These are phyloP conservation scores for Gracilaria caudata DNA, from an alignment of 23 red algal species.

Conservation along the genomic window DNA sequence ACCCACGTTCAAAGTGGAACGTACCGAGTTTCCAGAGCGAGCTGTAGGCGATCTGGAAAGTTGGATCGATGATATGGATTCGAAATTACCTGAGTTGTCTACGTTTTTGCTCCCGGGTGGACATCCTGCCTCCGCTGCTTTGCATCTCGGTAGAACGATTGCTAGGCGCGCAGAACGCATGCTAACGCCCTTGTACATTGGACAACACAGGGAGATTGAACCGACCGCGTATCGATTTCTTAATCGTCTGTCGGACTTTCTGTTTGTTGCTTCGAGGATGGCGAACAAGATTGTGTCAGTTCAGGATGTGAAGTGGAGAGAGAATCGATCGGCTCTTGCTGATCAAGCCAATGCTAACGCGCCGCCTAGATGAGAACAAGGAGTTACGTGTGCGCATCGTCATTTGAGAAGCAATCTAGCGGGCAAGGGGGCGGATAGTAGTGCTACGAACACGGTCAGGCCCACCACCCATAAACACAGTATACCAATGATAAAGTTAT, in stretches of 20 bases:
- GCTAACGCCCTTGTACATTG: conserved; percentile 48
- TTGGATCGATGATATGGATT: conserved; percentile 90
- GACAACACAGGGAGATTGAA: conserved; percentile 39
- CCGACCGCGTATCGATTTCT: conserved; percentile 69
- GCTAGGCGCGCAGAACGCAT: conserved; percentile 77
- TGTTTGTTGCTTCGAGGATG: conserved; percentile 70
- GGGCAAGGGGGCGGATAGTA: too few species aligned
- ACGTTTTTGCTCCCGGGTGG: conserved; percentile 92
- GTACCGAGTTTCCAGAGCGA: conserved; percentile 53
- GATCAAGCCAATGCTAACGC: conserved; percentile 2
- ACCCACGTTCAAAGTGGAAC: conserved; percentile 21
- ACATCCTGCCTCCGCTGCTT: conserved; percentile 61
- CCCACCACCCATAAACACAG: too few species aligned
- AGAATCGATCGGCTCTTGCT: conserved; percentile 16
- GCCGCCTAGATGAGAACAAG: background rate
- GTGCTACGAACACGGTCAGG: too few species aligned
- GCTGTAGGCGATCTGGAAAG: conserved; percentile 52
- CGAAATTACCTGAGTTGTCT: conserved; percentile 62
- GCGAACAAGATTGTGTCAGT: conserved; percentile 60
- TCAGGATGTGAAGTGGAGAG: conserved; percentile 23
- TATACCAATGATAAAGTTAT: background rate
- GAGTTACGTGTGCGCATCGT: too few species aligned
- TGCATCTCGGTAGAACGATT: conserved; percentile 84
- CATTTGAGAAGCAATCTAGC: too few species aligned
- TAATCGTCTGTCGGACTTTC: conserved; percentile 79